Percentiles rank a stretch among this genome's conserved stretches.
These are phyloP conservation scores for Fusarium domesticum DNA, from an alignment of 2,329 filamentous ascomycete species.

Conservation along the genomic window DNA sequence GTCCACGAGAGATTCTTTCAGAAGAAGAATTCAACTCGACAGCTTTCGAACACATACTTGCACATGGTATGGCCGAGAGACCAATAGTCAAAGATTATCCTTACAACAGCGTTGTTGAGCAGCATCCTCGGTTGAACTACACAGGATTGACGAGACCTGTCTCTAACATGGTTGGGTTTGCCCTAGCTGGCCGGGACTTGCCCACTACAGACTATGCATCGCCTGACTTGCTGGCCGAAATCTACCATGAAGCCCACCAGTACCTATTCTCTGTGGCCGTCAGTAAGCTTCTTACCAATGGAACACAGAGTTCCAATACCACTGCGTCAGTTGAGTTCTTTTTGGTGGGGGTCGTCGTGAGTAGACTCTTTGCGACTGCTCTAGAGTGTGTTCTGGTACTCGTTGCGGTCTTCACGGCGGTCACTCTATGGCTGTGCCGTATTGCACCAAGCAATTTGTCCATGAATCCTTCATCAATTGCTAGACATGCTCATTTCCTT, in stretches of 20 bases:
- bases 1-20: conserved; percentile 8
- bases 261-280: conserved; percentile 32
- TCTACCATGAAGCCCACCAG: conserved; percentile 29
- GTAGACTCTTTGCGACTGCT: conserved; percentile 28
- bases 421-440: conserved; percentile 17
- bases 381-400: conserved; percentile 31
- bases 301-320: background rate
- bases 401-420: conserved; percentile 14
- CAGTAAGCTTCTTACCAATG: conserved; percentile 14
- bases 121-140: conserved; percentile 16
- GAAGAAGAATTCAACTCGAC: conserved; percentile 34
- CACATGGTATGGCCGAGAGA: conserved; percentile 22
- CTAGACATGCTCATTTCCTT: conserved; percentile 18
- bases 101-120: conserved; percentile 24
- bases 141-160: conserved; percentile 16
- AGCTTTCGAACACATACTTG: conserved; percentile 35
- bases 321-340: conserved; percentile 12
- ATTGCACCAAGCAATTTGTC: conserved; percentile 10
- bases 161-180: conserved; percentile 36
- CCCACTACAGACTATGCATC: conserved; percentile 6
- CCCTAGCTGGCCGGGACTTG: conserved; percentile 21
- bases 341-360: conserved; percentile 34
- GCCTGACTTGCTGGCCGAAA: conserved; percentile 1
- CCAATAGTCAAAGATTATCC: conserved; percentile 24
- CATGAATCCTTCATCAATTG: conserved; percentile 29